These are phyloP conservation scores for Babesia sp. DNA, from an alignment of 169 alveolate genomes.

Conservation along the genomic window DNA sequence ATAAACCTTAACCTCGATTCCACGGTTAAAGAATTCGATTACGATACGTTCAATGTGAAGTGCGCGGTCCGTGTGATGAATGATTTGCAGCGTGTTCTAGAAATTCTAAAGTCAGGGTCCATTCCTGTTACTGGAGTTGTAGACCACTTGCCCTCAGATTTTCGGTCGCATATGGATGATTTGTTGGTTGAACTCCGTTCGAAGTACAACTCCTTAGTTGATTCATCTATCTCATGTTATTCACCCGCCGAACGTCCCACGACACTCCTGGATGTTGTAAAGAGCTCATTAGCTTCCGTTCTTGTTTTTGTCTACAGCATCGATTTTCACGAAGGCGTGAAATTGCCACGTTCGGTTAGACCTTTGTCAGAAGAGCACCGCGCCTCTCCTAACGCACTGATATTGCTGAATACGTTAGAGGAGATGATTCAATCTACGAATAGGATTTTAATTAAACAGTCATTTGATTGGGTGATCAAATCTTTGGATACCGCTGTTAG, in stretches of 20 bases:
- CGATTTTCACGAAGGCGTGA: constrained; percentile 30
- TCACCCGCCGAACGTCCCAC: not conserved
- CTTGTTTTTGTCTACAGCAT: constrained; percentile 41
- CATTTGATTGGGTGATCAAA: constrained; percentile 28
- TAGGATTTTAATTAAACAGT: constrained; percentile 43
- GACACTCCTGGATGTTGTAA: constrained; percentile 42
- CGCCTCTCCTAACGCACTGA: constrained; percentile 38
- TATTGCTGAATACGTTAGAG: constrained; percentile 20
- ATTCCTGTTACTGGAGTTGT: constrained; percentile 13
- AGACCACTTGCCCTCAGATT: constrained; percentile 16
- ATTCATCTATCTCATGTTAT: constrained; percentile 4
- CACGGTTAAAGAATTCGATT: not conserved
- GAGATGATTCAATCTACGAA: constrained; percentile 33
- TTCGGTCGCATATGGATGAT: not conserved
- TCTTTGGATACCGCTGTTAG: constrained; percentile 6
- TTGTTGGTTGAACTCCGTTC: not conserved
- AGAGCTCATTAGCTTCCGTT: constrained; percentile 11
- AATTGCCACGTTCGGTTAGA: not conserved
- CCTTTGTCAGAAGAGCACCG: constrained; percentile 23
- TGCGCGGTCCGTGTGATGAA: constrained; percentile 33
- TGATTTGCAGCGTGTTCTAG: constrained; percentile 24
- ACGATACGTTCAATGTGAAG: constrained; percentile 18
- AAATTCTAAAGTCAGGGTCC: not conserved
- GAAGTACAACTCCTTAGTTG: not conserved
- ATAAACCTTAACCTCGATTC: constrained; percentile 11